Evolutionary conservation across 2,329 filamentous ascomycete genomes (phyloP), one percentile per base, ranked within the genome.

Genomic region (Grosmannia clavigera): DNA sequence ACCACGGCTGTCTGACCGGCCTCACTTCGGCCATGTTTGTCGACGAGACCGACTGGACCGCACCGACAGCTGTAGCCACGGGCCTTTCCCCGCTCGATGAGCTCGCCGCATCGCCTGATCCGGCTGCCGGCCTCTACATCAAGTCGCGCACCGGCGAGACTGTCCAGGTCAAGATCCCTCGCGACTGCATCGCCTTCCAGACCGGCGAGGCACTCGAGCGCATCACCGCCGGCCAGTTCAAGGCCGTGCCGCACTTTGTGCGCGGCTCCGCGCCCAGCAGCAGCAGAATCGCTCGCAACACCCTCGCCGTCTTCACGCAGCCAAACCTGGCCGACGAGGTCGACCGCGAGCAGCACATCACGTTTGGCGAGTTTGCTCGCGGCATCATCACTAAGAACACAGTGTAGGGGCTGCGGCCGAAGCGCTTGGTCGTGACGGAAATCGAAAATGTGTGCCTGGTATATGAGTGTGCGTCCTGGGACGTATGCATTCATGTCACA

Each of bases 1-100:
- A 97, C 72, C 91, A 96, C 68, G 91, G 94, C 52, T 97, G 92
- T 70, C 79, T 99, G 38, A 99, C 94, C 0, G 92, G 92, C 16
- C 79, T 99, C 40, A 99, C 94, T 0, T 92, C 88, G 2, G 92
- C 92, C 66, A 96, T 97, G 91, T 97, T 95, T 72, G 81, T 97
- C 63, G 90, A 97, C 69, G 92, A 97, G 74, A 73, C 70, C 1
- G 68, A 69, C 9, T 51, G 12, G 57, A 9, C 48, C 10, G 6
- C n/a, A 10, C 33, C 22, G 10, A 11, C 27, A 12, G 16, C 14
- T 4, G n/a, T 27, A 11, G 4, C 22, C 2, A 19, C 14, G 11
- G n/a, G 50, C 16, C 71, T 76, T 10, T 65, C 79, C 1, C 76
- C 81, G 0, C 78, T 95, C 0, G 75, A 80, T 0, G 92, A 96